Conservation (phyloP, 2,329 filamentous ascomycete species). For the Juglanconis oblonga region DNA sequence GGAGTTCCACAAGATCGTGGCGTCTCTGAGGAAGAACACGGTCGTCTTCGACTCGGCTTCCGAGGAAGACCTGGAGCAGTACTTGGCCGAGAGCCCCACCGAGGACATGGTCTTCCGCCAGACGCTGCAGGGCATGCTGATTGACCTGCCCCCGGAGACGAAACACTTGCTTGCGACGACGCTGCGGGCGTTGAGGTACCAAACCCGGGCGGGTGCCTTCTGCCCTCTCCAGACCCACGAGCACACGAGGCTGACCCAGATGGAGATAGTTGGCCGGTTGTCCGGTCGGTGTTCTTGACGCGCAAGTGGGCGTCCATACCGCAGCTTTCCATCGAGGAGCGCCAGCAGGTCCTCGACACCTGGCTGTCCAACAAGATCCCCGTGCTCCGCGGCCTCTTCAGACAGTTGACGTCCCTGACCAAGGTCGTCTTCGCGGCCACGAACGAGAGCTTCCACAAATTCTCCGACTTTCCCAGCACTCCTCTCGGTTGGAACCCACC, state of each 20-base stretch:
- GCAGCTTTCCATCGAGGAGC: conserved; percentile 12
- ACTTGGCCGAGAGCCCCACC: conserved; percentile 23
- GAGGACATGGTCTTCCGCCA: conserved; percentile 20
- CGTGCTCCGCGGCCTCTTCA: conserved; percentile 41
- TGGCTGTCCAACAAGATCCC: conserved; percentile 48
- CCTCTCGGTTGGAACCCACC: conserved; percentile 22
- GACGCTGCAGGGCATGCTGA: conserved; percentile 21
- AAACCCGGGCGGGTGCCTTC: no score
- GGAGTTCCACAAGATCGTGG: conserved; percentile 16
- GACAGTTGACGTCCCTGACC: conserved; percentile 40
- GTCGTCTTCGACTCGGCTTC: conserved; percentile 8
- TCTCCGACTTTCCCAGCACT: conserved; percentile 36
- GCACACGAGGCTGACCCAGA: background rate
- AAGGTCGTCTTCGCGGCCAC: conserved; percentile 45
- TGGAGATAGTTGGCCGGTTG: conserved; percentile 1
- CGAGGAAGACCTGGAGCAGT: conserved; percentile 19
- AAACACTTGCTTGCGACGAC: conserved; percentile 16
- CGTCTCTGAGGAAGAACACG: conserved; percentile 7
- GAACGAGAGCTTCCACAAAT: conserved; percentile 38
- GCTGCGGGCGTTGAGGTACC: conserved; percentile 20
- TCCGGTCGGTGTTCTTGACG: conserved; percentile 11
- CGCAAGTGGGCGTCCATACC: conserved; percentile 13
- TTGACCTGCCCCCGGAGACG: conserved; percentile 18
- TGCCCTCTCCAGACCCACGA: no score
- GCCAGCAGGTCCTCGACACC: conserved; percentile 34